Percentiles rank a stretch among this genome's conserved stretches.
Evolutionary conservation across 1,284 basidiomycete genomes (phyloP).

Genomic region (Phlebopus sp.): DNA sequence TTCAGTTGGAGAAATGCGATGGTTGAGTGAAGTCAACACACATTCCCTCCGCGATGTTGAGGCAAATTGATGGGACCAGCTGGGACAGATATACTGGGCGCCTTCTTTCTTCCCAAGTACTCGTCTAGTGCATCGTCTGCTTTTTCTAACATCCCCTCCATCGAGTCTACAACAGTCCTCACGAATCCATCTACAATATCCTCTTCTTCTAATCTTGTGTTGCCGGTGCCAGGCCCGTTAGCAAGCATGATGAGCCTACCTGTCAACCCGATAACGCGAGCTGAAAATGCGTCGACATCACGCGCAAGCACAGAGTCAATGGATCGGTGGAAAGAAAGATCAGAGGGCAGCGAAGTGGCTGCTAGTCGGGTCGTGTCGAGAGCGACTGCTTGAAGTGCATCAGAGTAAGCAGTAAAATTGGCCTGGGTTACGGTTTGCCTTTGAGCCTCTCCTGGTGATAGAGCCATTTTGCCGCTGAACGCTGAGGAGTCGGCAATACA

Average conservation of each 20-base stretch:
- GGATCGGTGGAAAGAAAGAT: conserved; percentile 83
- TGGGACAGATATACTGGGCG: conserved; percentile 59
- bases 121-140: conserved; percentile 85
- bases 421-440: conserved; percentile 13
- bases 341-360: conserved; percentile 53
- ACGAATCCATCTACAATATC: conserved; percentile 83
- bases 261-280: conserved; percentile 58
- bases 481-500: no score
- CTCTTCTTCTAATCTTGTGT: conserved; percentile 64
- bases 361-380: conserved; percentile 61
- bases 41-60: conserved; percentile 21
- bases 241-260: conserved; percentile 63
- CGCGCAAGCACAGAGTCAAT: conserved; percentile 70
- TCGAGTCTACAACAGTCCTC: conserved; percentile 72
- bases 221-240: conserved; percentile 37
- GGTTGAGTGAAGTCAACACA: background rate
- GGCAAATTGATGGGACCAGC: conserved; percentile 19
- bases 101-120: conserved; percentile 68
- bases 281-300: conserved; percentile 62
- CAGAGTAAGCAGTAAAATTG: conserved; percentile 43
- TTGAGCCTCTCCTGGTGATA: conserved; percentile 6
- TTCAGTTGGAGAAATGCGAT: conserved; percentile 6
- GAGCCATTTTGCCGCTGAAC: conserved; percentile 10
- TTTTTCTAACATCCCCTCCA: conserved; percentile 84
- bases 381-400: conserved; percentile 52